A percentile compares a stretch with the other conserved stretches of the same genome.
Conservation (phyloP, 2,329 filamentous ascomycete genomes). For the Amphichorda felina region DNA sequence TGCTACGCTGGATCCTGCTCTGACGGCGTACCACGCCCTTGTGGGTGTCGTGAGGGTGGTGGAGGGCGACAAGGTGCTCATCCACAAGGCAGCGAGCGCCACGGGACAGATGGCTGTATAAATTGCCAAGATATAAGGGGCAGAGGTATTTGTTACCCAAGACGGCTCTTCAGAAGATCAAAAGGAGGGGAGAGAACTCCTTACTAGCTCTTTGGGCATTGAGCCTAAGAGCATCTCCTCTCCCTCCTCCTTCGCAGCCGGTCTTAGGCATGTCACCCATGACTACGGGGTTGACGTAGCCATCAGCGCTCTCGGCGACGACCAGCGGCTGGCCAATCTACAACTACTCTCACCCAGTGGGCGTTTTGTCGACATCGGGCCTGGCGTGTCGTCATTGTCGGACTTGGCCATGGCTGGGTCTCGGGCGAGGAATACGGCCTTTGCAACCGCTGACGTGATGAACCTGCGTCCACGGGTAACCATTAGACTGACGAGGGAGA, state of each 20-base stretch:
- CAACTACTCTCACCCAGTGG: neutral
- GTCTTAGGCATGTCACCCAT: neutral
- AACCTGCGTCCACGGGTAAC: neutral
- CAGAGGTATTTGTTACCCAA: slow-evolving; percentile 10
- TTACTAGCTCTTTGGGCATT: neutral
- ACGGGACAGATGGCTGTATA: slow-evolving; percentile 1
- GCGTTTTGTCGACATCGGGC: neutral
- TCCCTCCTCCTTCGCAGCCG: neutral
- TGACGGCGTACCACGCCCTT: slow-evolving; percentile 2
- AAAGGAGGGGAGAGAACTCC: neutral
- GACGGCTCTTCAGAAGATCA: neutral
- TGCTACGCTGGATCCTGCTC: neutral
- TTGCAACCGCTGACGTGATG: neutral
- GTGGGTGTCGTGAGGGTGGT: slow-evolving; percentile 9
- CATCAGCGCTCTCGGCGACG: neutral
- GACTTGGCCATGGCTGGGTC: neutral
- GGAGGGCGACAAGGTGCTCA: slow-evolving; percentile 14
- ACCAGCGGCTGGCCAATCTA: neutral
- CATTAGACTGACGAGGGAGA: neutral
- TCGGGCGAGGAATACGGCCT: neutral
- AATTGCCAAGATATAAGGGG: slow-evolving; percentile 12
- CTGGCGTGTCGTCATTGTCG: neutral
- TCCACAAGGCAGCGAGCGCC: slow-evolving; percentile 19
- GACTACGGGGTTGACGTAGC: neutral
- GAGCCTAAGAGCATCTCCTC: neutral